Conservation (phyloP, 345 rosid genomes). For the Citrus sinensis region DNA sequence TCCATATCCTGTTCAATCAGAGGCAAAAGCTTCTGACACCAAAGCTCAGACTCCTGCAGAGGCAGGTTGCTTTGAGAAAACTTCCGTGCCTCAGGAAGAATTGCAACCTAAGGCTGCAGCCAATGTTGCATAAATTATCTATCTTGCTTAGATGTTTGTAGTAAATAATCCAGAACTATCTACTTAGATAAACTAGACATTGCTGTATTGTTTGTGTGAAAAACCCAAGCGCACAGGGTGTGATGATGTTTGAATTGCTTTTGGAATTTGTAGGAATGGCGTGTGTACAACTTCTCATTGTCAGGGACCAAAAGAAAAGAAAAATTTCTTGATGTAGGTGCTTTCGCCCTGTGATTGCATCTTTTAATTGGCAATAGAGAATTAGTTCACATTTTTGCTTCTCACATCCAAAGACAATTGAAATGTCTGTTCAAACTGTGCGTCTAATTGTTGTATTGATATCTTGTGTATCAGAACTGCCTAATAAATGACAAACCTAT, state of each 20-base stretch:
- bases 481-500: not conserved
- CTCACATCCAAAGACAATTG: conserved; percentile 11
- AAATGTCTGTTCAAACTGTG: conserved; percentile 6
- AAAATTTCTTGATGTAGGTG: not conserved
- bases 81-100: conserved; percentile 25
- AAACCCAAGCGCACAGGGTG: not conserved
- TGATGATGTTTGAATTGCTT: conserved; percentile 12
- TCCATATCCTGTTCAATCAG: conserved; percentile 54
- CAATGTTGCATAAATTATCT: conserved; percentile 22
- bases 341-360: not conserved
- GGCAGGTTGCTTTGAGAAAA: conserved; percentile 30
- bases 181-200: not conserved
- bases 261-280: not conserved
- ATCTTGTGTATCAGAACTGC: not conserved
- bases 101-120: conserved; percentile 24
- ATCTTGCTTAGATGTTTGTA: not conserved
- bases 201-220: not conserved
- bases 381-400: not conserved
- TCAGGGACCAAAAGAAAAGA: not conserved
- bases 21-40: conserved; percentile 29
- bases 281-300: conserved; percentile 5
- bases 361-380: not conserved
- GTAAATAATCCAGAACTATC: not conserved
- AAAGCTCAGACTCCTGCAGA: conserved; percentile 1
- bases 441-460: not conserved